phyloP scores from a whole-genome alignment of 352 stramenopile species.

The Globisporangium acanthophoron region DNA sequence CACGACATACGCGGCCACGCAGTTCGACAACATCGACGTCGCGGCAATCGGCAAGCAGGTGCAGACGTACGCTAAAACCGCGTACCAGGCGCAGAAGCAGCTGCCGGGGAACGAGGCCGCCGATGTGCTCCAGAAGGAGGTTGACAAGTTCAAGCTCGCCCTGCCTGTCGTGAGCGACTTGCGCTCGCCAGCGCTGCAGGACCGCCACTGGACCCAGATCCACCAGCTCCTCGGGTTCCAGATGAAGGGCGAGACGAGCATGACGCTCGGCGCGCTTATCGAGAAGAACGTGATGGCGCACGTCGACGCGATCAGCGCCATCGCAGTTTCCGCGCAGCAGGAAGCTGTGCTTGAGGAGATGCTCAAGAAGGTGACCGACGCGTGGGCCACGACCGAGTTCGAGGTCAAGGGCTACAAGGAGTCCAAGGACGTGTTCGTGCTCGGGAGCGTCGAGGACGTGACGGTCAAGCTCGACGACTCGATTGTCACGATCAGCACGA shows the following conservation, averaged over 20 bases:
- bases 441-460: conserved; percentile 90
- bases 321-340: conserved; percentile 86
- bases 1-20: conserved; percentile 64
- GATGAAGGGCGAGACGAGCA: conserved; percentile 70
- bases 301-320: conserved; percentile 78
- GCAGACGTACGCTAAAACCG: conserved; percentile 83
- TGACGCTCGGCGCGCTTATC: conserved; percentile 87
- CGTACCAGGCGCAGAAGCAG: conserved; percentile 81
- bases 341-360: conserved; percentile 91
- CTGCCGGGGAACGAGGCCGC: conserved; percentile 84
- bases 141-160: conserved; percentile 89
- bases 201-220: conserved; percentile 75
- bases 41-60: conserved; percentile 85
- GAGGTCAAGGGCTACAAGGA: conserved; percentile 93
- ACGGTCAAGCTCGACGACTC: conserved; percentile 90
- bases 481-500: conserved; percentile 91
- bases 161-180: conserved; percentile 75
- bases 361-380: conserved; percentile 90
- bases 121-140: conserved; percentile 73
- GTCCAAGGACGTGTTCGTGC: conserved; percentile 90
- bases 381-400: conserved; percentile 88
- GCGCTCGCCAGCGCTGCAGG: conserved; percentile 53
- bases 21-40: conserved; percentile 90
- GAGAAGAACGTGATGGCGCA: conserved; percentile 85
- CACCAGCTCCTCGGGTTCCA: conserved; percentile 82